These are phyloP conservation scores for Pseudogymnoascus sp. DNA, from an alignment of 2,329 filamentous ascomycete species.

Conservation along the genomic window DNA sequence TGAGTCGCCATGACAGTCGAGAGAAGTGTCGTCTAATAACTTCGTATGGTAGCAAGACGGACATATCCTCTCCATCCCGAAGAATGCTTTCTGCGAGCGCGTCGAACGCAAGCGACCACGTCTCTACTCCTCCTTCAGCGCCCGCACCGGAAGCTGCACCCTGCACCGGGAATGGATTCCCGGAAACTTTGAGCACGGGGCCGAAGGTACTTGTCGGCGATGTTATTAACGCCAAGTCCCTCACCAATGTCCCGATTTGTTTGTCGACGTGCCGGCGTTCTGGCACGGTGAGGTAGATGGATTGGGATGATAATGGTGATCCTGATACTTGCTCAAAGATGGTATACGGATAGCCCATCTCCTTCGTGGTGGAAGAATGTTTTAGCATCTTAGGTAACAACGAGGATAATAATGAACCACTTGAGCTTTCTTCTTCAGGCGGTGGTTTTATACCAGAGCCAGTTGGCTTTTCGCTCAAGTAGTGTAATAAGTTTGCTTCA, in stretches of 20 bases:
- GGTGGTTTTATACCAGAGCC: background rate
- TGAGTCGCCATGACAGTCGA: conserved; percentile 42
- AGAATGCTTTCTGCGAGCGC: conserved; percentile 48
- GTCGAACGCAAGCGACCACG: conserved; percentile 52
- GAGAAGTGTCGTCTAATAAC: conserved; percentile 46
- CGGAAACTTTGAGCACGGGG: conserved; percentile 22
- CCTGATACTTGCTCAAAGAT: conserved; percentile 23
- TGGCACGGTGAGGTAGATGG: conserved; percentile 22
- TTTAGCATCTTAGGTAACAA: conserved; percentile 27
- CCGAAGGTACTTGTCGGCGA: conserved; percentile 27
- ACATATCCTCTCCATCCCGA: conserved; percentile 54
- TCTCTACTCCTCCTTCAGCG: conserved; percentile 28
- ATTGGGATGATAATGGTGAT: conserved; percentile 22
- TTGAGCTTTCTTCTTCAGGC: background rate
- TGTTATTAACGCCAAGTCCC: conserved; percentile 23
- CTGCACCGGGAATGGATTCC: conserved; percentile 15
- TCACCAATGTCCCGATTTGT: conserved; percentile 24
- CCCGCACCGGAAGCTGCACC: conserved; percentile 7
- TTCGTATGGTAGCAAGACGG: conserved; percentile 50
- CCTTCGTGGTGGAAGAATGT: conserved; percentile 25
- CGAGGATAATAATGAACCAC: conserved; percentile 9
- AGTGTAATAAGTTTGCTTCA: conserved; percentile 22
- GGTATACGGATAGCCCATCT: conserved; percentile 28
- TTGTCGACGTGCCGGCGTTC: conserved; percentile 23
- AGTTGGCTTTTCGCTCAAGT: background rate